Base-by-base conservation (phyloP, 2,329 filamentous ascomycete genomes). In the Cladosporium sp. region DNA sequence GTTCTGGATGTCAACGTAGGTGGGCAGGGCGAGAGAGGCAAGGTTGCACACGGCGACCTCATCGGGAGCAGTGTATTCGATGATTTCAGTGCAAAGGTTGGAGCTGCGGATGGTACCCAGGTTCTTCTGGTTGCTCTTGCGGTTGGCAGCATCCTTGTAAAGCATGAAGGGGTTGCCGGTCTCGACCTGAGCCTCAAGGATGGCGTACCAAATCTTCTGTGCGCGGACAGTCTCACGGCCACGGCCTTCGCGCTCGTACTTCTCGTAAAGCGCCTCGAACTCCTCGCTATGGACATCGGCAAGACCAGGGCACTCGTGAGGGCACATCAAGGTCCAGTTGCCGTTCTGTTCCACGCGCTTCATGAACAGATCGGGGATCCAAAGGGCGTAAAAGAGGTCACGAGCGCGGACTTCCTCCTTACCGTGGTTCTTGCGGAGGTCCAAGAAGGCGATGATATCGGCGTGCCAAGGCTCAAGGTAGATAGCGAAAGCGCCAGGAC, bases 91-190 rank as follows among this genome's bases (percentile, higher is more conserved):
- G 86, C 94, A 99, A 49, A 99, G 83, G 77, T 99, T 99, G 71
- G 94, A 99, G 82, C 91, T 97, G 76, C 91, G 91, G 69, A 99
- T 99, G 62, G 92, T 97, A 65, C 94, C 94, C 32, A 99, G 83
- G 78, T 99, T 99, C 88, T 99, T 97, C 81, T 99, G 94, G 84
- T 99, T 99, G 83, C 92, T 97, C 88, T 99, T 99, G 75, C 86
- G 86, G 85, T 99, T 99, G 85, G 89, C 93, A 70, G 87, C 84
- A 77, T 99, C 94, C 83, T 99, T 99, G 87, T 99, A 99, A 60
- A 97, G 87, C 91, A 99, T 99, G 79, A 96, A 99, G 49, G 94
- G 94, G 77, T 96, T 97, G 67, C 94, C 94, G 45, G 94, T 99
- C 85, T 99, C 94, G 34, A 93, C 97, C 80, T 99, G 94, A 50